Evolutionary conservation across 768 basidiomycete species (phyloP), one percentile per base, ranked within the genome.

Genomic region (Candolleomyces eurysporus): DNA sequence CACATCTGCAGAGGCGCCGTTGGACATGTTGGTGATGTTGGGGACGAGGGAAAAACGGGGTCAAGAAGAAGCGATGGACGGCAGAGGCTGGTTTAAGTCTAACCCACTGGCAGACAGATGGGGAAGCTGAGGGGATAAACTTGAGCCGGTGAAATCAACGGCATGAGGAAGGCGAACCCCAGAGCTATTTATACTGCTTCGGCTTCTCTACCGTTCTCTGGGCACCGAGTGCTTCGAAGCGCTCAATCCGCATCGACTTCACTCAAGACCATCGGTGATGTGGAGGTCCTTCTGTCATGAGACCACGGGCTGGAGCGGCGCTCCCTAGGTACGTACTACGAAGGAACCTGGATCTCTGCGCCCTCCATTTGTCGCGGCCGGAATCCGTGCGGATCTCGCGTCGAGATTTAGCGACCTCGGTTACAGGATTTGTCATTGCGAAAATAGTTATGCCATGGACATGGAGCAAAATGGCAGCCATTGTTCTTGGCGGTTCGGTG

Each of bases 1-100:
- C 31, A 42, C 22, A 63, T 79, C 78, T 11, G 32, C 14, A 39
- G 43, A 42, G 42, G 57, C 21, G 45, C 57, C 56, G 52, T 48
- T 56, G 9, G 51, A 55, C 42, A 46, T 61, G 16, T 31, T 10
- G 13, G 57, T 51, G 22, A 36, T 31, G 6, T n/a, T 48, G n/a
- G 36, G 49, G 19, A 36, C 22, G 55, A 46, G 21, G 45, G 36
- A 36, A 36, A 32, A 36, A 36, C 26, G 39, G 57, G 36, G 46
- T 59, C 36, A 50, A 49, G 51, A 32, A 58, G 54, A 42, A 42
- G 54, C 54, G 54, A 26, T 31, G 10, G 49, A 50, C 48, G 57
- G 57, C 36, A 56, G 54, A 46, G 51, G 19, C 60, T 53, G 61
- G 45, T 40, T 53, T 43, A 63, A 36, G 51, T 42, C 51, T 43